Base-by-base conservation (phyloP, 805 yeast species). In the Kodamaea nitidulidarum region DNA sequence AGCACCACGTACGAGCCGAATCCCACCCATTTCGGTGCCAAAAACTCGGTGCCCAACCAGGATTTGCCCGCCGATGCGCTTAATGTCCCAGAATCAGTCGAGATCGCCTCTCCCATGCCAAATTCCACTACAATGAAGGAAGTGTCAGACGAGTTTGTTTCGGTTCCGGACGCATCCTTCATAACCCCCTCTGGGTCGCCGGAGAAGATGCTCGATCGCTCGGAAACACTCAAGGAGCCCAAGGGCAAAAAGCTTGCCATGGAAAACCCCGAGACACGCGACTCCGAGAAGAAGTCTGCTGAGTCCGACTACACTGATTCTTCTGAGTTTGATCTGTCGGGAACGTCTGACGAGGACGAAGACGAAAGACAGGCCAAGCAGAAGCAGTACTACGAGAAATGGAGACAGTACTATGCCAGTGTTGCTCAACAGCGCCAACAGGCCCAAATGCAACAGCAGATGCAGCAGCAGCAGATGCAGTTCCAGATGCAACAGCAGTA, bases 361-460 rank as follows among this genome's bases (percentile, higher is more conserved):
- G 45, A 37, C 12, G 38, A 38, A 15, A 33, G 37, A 8, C 42
- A 33, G 35, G 31, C 45, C 16, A 42, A 40, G 15, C 52, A 46
- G 25, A 64, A 61, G 40, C 64, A 65, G 7, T 59, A 60, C 41
- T 59, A 61, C 37, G 56, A 55, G 26, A 69, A 65, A 42, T 65
- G 70, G 70, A 59, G 56, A 32, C 61, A 56, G 36, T 66, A 65
- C 46, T 65, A 65, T 41, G 56, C 58, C 29, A 41, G 50, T 2
- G 41, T 61, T 35, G 42, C 48, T 24, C 49, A 46, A 17, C 41
- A 39, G 41, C 46, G 49, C 32, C 47, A 49, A 38, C 35, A 30
- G 30, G 53, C 41, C 15, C 51, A 47, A 39, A 41, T 42, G 46
- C 50, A 47, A 11, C 46, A 47, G 48, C 46, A 43, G 36, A 45